Evolutionary conservation across 1,139 yeast genomes (phyloP).

Genomic region (Kodamaea suecica): DNA sequence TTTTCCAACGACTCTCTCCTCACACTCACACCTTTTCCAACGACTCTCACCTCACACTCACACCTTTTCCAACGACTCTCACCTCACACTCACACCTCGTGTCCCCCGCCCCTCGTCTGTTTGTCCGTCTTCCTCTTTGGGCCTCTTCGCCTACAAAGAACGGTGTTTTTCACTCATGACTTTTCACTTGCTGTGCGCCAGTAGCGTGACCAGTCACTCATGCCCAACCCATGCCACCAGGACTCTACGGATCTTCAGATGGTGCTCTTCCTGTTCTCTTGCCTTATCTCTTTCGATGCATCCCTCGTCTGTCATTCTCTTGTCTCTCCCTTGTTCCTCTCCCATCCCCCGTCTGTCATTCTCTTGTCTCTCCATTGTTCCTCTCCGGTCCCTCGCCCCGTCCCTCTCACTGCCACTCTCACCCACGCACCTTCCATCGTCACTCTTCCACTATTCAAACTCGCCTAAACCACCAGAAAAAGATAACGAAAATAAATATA

Average conservation of each 20-base stretch:
- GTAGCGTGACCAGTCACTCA: too few species aligned
- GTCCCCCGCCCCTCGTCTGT: too few species aligned
- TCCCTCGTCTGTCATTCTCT: neutral
- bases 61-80: too few species aligned
- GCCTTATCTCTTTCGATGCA: neutral
- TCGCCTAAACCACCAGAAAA: conserved; percentile 1
- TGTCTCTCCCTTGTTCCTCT: neutral
- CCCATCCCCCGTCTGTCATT: neutral
- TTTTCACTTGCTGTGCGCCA: too few species aligned
- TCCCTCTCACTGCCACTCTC: neutral
- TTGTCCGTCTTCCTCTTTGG: too few species aligned
- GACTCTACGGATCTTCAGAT: neutral
- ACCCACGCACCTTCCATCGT: neutral
- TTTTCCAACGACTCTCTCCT: too few species aligned
- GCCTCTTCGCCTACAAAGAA: too few species aligned
- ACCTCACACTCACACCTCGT: too few species aligned
- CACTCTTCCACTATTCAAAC: neutral
- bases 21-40: too few species aligned
- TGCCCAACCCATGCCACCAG: too few species aligned
- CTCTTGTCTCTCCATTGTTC: neutral
- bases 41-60: too few species aligned
- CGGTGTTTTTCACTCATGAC: too few species aligned
- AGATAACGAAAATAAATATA: conserved; percentile 1
- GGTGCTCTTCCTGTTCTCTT: neutral
- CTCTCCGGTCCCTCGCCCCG: neutral